These are phyloP conservation scores for Sporothrix phasma DNA, from an alignment of 2,329 filamentous ascomycete genomes.

Conservation along the genomic window DNA sequence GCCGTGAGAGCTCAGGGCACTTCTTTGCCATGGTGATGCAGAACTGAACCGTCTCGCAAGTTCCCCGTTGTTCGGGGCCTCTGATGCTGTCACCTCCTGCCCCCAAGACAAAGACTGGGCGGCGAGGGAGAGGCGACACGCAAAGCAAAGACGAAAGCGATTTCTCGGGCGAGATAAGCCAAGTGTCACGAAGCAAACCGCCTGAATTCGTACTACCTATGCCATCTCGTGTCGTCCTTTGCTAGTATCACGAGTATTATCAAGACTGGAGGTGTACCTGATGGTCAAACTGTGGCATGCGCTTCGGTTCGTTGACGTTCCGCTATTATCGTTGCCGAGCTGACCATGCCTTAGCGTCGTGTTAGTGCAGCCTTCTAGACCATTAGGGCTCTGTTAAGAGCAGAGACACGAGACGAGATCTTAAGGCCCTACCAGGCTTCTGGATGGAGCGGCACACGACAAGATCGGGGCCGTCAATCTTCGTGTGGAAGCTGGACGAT, in stretches of 20 bases:
- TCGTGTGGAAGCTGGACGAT: no score
- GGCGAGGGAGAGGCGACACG: background rate
- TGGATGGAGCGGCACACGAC: no score
- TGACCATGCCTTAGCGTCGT: slow-evolving; percentile 7
- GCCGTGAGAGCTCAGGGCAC: no score
- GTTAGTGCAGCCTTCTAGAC: background rate
- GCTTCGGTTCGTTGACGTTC: background rate
- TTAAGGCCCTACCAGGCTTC: background rate
- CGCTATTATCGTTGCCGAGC: slow-evolving; percentile 3
- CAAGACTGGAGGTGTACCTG: background rate
- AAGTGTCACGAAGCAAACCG: no score
- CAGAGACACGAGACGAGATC: background rate
- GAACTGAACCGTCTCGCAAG: background rate
- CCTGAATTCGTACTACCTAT: background rate
- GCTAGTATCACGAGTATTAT: no score
- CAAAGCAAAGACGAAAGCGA: background rate
- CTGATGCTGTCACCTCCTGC: background rate
- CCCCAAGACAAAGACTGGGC: background rate
- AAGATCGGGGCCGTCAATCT: no score
- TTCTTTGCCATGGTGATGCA: background rate
- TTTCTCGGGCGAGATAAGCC: background rate
- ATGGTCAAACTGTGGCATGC: background rate
- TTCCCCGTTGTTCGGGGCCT: background rate
- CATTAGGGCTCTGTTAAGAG: background rate
- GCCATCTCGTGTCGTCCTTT: background rate